Percentiles rank a stretch among this genome's conserved stretches.
Evolutionary conservation across 164 flowering plant species (phyloP).

Genomic region (Stephania cephalantha): DNA sequence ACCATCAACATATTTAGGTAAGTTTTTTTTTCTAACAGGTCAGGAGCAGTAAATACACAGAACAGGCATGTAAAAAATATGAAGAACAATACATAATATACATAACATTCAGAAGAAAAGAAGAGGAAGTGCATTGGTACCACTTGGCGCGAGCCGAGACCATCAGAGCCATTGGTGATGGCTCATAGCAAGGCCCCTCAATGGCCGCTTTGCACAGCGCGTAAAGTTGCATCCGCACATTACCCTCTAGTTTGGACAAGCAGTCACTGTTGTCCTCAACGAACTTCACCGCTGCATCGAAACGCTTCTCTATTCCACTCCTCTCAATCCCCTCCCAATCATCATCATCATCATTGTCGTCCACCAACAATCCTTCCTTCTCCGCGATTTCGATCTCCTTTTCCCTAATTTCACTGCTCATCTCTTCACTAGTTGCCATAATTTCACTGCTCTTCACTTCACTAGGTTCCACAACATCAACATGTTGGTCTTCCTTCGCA

Average conservation of each 20-base stretch:
- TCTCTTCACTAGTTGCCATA: not conserved
- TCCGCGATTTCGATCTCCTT: slow-evolving; percentile 10
- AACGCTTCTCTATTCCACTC: slow-evolving; percentile 55
- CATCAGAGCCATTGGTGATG: slow-evolving; percentile 66
- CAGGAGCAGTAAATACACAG: not conserved
- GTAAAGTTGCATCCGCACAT: slow-evolving; percentile 59
- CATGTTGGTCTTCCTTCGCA: not conserved
- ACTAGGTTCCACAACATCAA: not conserved
- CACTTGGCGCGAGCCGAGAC: slow-evolving; percentile 80
- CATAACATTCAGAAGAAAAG: not conserved
- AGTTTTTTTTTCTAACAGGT: not conserved
- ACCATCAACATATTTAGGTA: not conserved
- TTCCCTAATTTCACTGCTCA: slow-evolving; percentile 5
- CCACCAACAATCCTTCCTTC: slow-evolving; percentile 18
- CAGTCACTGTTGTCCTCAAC: slow-evolving; percentile 27
- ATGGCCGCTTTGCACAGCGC: slow-evolving; percentile 70
- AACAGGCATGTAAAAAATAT: slow-evolving; percentile 5
- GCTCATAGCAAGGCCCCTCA: slow-evolving; percentile 70
- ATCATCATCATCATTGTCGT: slow-evolving; percentile 29
- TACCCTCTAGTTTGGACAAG: slow-evolving; percentile 37
- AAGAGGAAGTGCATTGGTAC: slow-evolving; percentile 29
- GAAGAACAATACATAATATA: not conserved
- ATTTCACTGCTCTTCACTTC: not conserved
- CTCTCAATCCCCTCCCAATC: slow-evolving; percentile 96
- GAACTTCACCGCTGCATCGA: slow-evolving; percentile 42